Evolutionary conservation across 306 rosid species (phyloP).

Genomic region (Vigna unguiculata): DNA sequence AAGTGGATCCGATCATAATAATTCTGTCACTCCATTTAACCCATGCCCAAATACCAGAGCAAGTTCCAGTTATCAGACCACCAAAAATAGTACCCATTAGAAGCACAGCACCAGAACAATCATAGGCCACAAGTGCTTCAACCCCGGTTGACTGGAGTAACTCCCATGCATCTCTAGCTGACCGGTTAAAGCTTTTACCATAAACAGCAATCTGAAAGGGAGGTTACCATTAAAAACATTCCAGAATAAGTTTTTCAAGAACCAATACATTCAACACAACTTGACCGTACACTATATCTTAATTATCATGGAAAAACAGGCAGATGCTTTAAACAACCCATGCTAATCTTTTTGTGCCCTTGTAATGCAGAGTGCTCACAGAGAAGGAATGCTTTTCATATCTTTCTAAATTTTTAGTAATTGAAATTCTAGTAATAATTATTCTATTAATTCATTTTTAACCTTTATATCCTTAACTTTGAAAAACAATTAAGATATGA

Average conservation of each 20-base stretch:
- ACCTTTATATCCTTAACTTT: not conserved
- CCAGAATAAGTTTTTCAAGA: constrained; percentile 9
- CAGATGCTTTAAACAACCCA: not conserved
- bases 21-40: constrained; percentile 71
- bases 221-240: constrained; percentile 36
- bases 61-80: constrained; percentile 92
- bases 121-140: constrained; percentile 95
- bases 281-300: not conserved
- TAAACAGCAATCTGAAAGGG: constrained; percentile 86
- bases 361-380: not conserved
- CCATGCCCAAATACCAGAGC: constrained; percentile 93
- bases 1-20: constrained; percentile 85
- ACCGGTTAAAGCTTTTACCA: constrained; percentile 89
- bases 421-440: not conserved
- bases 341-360: not conserved
- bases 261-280: constrained; percentile 13
- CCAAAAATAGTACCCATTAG: constrained; percentile 91
- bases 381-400: not conserved
- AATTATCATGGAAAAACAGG: not conserved
- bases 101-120: constrained; percentile 97
- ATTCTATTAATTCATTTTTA: not conserved
- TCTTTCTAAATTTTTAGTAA: not conserved
- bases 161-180: constrained; percentile 99
- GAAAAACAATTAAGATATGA: not conserved
- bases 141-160: constrained; percentile 97